Conservation (phyloP, 257 asterid species). For the Sherardia arvensis region DNA sequence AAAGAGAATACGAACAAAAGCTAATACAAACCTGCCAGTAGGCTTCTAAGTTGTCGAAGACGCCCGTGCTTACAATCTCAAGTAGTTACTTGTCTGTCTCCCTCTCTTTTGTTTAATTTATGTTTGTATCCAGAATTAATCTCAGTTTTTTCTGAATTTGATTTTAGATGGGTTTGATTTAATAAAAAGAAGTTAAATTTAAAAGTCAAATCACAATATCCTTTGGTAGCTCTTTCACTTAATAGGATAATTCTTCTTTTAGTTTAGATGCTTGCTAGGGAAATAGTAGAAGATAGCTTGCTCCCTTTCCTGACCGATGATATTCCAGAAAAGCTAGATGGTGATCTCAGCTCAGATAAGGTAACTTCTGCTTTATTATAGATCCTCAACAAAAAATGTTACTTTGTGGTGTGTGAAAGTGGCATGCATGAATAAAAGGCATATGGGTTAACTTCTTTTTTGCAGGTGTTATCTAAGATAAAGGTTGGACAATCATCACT, state of each 20-base stretch:
- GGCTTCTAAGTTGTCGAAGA: no score
- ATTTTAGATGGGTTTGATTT: no score
- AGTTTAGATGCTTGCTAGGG: conserved; percentile 79
- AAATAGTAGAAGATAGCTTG: conserved; percentile 68
- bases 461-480: conserved; percentile 80
- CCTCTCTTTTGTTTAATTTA: no score
- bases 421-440: background rate
- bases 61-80: no score
- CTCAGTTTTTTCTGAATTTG: background rate
- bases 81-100: no score
- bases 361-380: conserved; percentile 26
- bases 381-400: background rate
- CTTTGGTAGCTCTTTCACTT: background rate
- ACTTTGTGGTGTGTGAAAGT: background rate
- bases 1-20: no score
- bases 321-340: conserved; percentile 55
- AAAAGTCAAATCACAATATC: background rate
- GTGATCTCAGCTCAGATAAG: conserved; percentile 52
- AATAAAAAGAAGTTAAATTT: background rate
- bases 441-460: background rate
- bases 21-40: no score
- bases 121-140: no score
- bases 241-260: background rate
- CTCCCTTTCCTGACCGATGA: conserved; percentile 59
- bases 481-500: conserved; percentile 85